Conservation (phyloP, 768 basidiomycete species). For the Hydnum rufescens region DNA sequence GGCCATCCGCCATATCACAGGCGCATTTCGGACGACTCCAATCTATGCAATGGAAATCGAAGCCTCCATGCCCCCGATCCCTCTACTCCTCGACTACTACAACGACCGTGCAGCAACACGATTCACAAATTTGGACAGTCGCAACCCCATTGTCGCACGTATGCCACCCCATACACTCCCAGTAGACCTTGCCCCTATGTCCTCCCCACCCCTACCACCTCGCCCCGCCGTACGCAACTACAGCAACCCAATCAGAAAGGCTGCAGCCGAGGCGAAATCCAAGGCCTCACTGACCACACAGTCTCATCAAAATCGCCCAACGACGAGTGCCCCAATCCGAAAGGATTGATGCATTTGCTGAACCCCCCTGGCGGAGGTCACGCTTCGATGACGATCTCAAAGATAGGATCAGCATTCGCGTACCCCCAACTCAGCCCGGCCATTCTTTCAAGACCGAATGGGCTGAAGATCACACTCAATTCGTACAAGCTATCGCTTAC, state of each 20-base stretch:
- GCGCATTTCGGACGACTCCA: conserved; percentile 19
- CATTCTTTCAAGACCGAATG: background rate
- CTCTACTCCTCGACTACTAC: conserved; percentile 2
- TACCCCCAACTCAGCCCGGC: background rate
- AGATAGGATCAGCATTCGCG: background rate
- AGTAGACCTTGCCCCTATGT: too few species aligned
- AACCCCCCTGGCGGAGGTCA: background rate
- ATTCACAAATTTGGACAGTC: too few species aligned
- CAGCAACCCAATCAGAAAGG: too few species aligned
- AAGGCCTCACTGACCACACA: background rate
- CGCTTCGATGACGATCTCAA: background rate
- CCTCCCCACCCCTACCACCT: too few species aligned
- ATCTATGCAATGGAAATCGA: conserved; percentile 19
- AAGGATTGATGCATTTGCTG: background rate
- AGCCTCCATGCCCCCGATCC: conserved; percentile 18
- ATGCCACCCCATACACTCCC: too few species aligned
- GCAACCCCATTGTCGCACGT: too few species aligned
- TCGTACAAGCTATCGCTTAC: background rate
- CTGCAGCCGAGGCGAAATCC: too few species aligned
- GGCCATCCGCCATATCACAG: conserved; percentile 18
- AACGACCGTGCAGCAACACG: conserved; percentile 1
- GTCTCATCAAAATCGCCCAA: background rate
- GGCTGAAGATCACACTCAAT: background rate
- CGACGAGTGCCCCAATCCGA: background rate
- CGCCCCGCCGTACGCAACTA: too few species aligned